Base-by-base conservation (phyloP, 371 early-diverging fungal genomes). In the Fennellomyces sp. region DNA sequence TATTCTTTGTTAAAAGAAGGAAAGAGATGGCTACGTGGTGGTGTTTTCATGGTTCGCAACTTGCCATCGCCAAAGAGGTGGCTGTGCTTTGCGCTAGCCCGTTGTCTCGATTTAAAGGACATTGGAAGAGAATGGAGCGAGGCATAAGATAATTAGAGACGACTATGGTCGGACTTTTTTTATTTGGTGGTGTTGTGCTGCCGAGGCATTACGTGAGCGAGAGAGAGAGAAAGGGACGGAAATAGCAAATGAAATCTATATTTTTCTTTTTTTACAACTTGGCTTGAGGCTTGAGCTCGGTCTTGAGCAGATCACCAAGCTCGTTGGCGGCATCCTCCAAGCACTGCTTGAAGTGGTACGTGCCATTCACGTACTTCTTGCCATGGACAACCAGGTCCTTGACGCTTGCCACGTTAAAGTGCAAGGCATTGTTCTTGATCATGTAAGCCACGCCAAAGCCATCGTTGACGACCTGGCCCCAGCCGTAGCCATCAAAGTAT, bases 371-470 rank as follows among this genome's bases (percentile, higher is more conserved):
- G 30, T 78, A 76, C 57, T 74, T 70, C 42, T 71, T 78, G 39
- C 77, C 78, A 47, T 71, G 67, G 12, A 81, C 81, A 21, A 74
- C 79, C 36, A 87, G 64, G 51, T 78, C 73, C 52, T 78, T 73
- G 31, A 82, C 80, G 38, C 89, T 85, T 5, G 93, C 91, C 35
- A 97, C 81, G 70, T 95, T 97, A 78, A 97, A 92, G 61, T 92
- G 86, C 47, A 97, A 68, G 50, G 85, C 75, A 58, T 90, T 80
- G 60, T 87, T 82, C 75, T 93, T 94, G 75, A 97, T 86, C 89
- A 94, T 94, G 80, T 98, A 98, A 17, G 97, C 97, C 60, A 91
- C 73, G 50, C 96, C 97, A 71, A 91, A 97, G 8, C 98, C 98
- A 76, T 94, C 94, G 27, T 93, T 88, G 12, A 94, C 92, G 27